Percentiles rank a stretch among this genome's conserved stretches.
Conservation (phyloP, 306 rosid species). For the Boehmeria nivea region DNA sequence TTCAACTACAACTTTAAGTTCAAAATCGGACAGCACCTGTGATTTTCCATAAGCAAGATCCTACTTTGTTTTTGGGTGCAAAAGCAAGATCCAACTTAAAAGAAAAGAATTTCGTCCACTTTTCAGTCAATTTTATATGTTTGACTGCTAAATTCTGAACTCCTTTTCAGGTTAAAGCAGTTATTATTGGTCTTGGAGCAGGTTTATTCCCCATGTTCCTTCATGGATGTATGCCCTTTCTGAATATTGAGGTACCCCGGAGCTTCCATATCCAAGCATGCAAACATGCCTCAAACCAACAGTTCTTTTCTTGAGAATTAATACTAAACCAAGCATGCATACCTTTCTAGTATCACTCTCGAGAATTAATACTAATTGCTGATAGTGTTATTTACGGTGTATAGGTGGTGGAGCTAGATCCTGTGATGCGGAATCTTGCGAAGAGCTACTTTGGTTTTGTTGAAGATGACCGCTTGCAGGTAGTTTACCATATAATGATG, state of each 20-base stretch:
- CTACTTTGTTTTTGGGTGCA: too few relatives aligned
- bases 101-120: too few relatives aligned
- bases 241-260: slow-evolving; percentile 71
- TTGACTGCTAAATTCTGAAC: slow-evolving; percentile 19
- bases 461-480: slow-evolving; percentile 74
- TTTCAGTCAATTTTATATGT: background rate
- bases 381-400: slow-evolving; percentile 1
- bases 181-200: slow-evolving; percentile 89
- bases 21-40: too few relatives aligned
- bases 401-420: slow-evolving; percentile 92
- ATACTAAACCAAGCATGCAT: too few relatives aligned
- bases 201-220: slow-evolving; percentile 97
- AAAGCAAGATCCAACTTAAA: too few relatives aligned
- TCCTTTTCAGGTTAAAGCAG: slow-evolving; percentile 68
- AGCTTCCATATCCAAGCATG: background rate
- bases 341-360: too few relatives aligned
- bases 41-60: too few relatives aligned
- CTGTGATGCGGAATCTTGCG: slow-evolving; percentile 61
- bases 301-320: background rate
- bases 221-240: slow-evolving; percentile 58
- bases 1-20: too few relatives aligned
- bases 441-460: slow-evolving; percentile 56
- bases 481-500: slow-evolving; percentile 16
- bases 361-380: background rate
- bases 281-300: too few relatives aligned